Percentiles rank a stretch among this genome's conserved stretches.
phyloP scores from a whole-genome alignment of 2,329 filamentous ascomycete genomes.

The Fusarium fujikuroi region DNA sequence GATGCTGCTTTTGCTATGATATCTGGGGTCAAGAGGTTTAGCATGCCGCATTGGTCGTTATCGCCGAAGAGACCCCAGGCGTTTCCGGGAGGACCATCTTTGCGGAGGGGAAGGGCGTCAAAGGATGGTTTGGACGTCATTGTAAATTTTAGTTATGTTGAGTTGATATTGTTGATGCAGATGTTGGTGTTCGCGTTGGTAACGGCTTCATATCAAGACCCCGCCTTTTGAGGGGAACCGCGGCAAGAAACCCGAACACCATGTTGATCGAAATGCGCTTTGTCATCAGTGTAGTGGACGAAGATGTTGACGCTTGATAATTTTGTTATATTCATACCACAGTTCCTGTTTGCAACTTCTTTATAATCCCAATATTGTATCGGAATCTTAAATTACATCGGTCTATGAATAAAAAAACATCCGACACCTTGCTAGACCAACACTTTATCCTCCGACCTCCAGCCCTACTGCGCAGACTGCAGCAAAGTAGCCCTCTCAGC shows the following conservation, averaged over 20 bases:
- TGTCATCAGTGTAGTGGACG: neutral
- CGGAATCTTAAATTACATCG: rapidly evolving
- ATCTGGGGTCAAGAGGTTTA: slow-evolving; percentile 62
- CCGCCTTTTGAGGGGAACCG: slow-evolving; percentile 19
- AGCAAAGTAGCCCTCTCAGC: neutral
- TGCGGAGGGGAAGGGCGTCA: slow-evolving; percentile 60
- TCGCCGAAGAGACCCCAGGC: slow-evolving; percentile 67
- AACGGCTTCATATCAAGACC: neutral
- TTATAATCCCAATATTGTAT: rapidly evolving
- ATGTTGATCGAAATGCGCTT: neutral
- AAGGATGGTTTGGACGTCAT: slow-evolving; percentile 48
- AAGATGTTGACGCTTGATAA: rapidly evolving
- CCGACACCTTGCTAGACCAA: rapidly evolving
- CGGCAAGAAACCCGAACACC: neutral
- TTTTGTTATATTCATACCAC: rapidly evolving
- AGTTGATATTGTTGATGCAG: too few relatives aligned
- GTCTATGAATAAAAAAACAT: neutral
- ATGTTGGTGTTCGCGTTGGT: neutral
- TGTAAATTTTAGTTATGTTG: neutral
- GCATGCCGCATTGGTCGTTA: slow-evolving; percentile 62
- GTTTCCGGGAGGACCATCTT: slow-evolving; percentile 61
- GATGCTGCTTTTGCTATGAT: slow-evolving; percentile 38
- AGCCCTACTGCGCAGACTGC: neutral
- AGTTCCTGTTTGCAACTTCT: rapidly evolving
- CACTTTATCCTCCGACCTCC: rapidly evolving